Evolutionary conservation across 768 basidiomycete species (phyloP), one percentile per base, ranked within the genome.

Genomic region (Podaxis sp.): DNA sequence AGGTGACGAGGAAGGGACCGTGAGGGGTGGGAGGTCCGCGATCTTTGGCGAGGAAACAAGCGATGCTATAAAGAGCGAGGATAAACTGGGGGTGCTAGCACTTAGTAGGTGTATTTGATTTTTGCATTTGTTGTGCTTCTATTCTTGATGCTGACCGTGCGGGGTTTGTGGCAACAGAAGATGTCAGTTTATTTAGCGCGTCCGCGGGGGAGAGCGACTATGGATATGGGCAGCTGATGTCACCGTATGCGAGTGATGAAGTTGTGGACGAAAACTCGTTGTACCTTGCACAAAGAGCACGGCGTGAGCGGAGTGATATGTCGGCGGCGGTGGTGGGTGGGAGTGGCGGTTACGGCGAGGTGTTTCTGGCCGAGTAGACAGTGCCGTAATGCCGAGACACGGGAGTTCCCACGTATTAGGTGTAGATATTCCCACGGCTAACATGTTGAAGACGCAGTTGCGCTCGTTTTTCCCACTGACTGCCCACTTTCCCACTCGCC

Each of bases 11-110:
- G 64, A 57, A 40, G 63, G 55, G 58, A 61, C 62, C 46, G 54
- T 55, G 52, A 33, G 30, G 30, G 58, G 49, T 44, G 61, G 57
- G 42, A 22, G 56, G 52, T 58, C 65, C 15, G 64, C 60, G 30
- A 64, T 66, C 48, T 74, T 64, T 67, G 66, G 66, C 64, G 69
- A 69, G 62, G 61, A 69, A 55, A 74, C 74, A 33, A 69, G 76
- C 52, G 76, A 77, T 56, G 68, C 68, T 57, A 73, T 80, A 55
- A 74, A 74, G 63, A 72, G 71, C 24, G 82, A 84, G 64, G 84
- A 84, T 71, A 83, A 83, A 72, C 67, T 83, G 64, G 83, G 83
- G 30, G 73, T 83, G 26, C 70, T 84, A 60, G 74, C 77, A 55
- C 68, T 83, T 39, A 72, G 83, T 82, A 69, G 56, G 81, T 75